Conservation (phyloP, 1,139 yeast species). For the Hyphopichia khmerensis region DNA sequence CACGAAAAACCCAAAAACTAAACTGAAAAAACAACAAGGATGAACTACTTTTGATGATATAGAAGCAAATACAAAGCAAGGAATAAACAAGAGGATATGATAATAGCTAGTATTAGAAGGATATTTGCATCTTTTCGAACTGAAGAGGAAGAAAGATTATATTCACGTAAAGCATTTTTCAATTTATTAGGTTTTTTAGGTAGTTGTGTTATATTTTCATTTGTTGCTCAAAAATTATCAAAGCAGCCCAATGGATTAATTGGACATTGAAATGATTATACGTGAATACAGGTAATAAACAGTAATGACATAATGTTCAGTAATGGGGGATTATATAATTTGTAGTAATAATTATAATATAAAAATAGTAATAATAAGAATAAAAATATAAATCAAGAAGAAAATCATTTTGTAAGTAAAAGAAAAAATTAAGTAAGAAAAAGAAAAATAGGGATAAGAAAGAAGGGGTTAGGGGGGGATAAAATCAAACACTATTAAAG, state of each 20-base stretch:
- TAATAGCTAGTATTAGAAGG: slow-evolving; percentile 66
- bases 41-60: no score
- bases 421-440: neutral
- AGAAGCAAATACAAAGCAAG: no score
- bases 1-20: neutral
- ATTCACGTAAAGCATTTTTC: slow-evolving; percentile 79
- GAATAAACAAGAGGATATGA: no score
- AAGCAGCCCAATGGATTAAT: slow-evolving; percentile 30
- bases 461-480: no score
- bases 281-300: no score
- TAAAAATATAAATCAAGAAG: neutral
- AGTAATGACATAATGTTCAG: no score
- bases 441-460: neutral
- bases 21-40: neutral
- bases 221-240: slow-evolving; percentile 69
- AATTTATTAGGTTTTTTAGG: slow-evolving; percentile 78
- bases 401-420: neutral
- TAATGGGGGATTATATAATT: no score
- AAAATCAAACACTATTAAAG: neutral
- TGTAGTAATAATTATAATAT: no score
- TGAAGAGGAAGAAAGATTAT: slow-evolving; percentile 78
- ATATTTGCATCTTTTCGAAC: slow-evolving; percentile 82
- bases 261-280: slow-evolving; percentile 19
- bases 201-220: slow-evolving; percentile 75
- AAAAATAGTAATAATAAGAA: neutral